Percentiles rank a stretch among this genome's conserved stretches.
These are phyloP conservation scores for Desmodesmus armatus DNA, from an alignment of 139 green algal genomes.

Conservation along the genomic window DNA sequence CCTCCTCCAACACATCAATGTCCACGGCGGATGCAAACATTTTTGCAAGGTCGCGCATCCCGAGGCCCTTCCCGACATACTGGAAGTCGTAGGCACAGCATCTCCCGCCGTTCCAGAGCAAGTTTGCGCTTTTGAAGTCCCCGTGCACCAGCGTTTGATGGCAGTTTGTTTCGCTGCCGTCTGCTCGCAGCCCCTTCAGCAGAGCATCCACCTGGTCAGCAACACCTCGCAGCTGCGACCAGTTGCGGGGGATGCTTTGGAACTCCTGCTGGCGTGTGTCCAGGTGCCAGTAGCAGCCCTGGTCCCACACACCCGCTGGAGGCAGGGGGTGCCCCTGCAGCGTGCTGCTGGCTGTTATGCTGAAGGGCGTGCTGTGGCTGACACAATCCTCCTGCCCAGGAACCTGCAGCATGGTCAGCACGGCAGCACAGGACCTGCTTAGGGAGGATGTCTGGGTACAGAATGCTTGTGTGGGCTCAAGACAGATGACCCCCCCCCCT, in stretches of 20 bases:
- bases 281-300: constrained; percentile 65
- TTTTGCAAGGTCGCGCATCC: constrained; percentile 70
- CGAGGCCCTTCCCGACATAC: constrained; percentile 63
- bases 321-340: constrained; percentile 15
- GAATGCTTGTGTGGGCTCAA: too few species aligned
- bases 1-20: constrained; percentile 34
- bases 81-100: constrained; percentile 59
- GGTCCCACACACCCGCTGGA: constrained; percentile 23
- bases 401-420: too few species aligned
- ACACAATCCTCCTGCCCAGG: neutral
- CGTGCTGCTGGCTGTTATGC: neutral
- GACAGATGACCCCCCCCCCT: too few species aligned
- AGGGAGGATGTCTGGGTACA: too few species aligned
- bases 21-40: constrained; percentile 63
- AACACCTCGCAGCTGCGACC: constrained; percentile 49
- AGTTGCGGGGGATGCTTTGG: constrained; percentile 45
- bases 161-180: constrained; percentile 14
- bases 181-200: constrained; percentile 7
- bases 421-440: too few species aligned
- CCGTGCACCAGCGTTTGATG: constrained; percentile 47
- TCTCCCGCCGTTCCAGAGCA: constrained; percentile 55
- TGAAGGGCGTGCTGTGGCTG: neutral
- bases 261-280: constrained; percentile 65
- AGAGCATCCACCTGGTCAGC: constrained; percentile 51
- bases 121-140: constrained; percentile 70